These are phyloP conservation scores for Candida silvicultrix DNA, from an alignment of 805 yeast genomes.

Conservation along the genomic window DNA sequence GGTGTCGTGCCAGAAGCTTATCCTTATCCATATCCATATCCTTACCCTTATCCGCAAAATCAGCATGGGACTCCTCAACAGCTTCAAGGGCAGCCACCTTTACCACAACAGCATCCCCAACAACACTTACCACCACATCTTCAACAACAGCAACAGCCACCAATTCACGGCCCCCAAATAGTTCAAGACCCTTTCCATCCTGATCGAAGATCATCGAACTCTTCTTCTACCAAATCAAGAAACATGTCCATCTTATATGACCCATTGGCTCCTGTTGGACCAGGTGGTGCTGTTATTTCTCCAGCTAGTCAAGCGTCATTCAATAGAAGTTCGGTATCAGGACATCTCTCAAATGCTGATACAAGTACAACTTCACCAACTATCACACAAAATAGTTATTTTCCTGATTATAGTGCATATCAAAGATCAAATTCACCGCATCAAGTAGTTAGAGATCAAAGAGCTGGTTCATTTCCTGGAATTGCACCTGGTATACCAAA, in stretches of 20 bases:
- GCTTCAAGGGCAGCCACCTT: slow-evolving; percentile 4
- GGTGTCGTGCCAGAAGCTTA: background rate
- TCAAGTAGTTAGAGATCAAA: slow-evolving; percentile 9
- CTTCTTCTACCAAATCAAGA: slow-evolving; percentile 17
- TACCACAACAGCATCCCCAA: slow-evolving; percentile 3
- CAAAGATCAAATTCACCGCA: slow-evolving; percentile 13
- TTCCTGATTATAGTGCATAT: slow-evolving; percentile 13
- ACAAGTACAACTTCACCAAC: slow-evolving; percentile 4
- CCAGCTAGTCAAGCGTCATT: slow-evolving; percentile 8
- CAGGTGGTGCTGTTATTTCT: slow-evolving; percentile 4
- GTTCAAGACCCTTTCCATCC: slow-evolving; percentile 19
- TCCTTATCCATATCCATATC: slow-evolving; percentile 5
- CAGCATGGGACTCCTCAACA: slow-evolving; percentile 3
- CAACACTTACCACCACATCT: slow-evolving; percentile 3
- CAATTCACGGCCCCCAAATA: slow-evolving; percentile 3
- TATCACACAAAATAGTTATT: slow-evolving; percentile 7
- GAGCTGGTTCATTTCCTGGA: slow-evolving; percentile 20
- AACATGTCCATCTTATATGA: slow-evolving; percentile 21
- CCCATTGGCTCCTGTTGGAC: slow-evolving; percentile 18
- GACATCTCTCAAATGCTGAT: slow-evolving; percentile 8
- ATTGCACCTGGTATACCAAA: slow-evolving; percentile 12
- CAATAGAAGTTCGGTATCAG: slow-evolving; percentile 15
- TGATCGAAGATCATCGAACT: slow-evolving; percentile 14
- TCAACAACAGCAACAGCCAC: slow-evolving; percentile 1
- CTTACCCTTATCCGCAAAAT: background rate